These are phyloP conservation scores for Tulasnella sp. DNA, from an alignment of 768 basidiomycete genomes.

Conservation along the genomic window DNA sequence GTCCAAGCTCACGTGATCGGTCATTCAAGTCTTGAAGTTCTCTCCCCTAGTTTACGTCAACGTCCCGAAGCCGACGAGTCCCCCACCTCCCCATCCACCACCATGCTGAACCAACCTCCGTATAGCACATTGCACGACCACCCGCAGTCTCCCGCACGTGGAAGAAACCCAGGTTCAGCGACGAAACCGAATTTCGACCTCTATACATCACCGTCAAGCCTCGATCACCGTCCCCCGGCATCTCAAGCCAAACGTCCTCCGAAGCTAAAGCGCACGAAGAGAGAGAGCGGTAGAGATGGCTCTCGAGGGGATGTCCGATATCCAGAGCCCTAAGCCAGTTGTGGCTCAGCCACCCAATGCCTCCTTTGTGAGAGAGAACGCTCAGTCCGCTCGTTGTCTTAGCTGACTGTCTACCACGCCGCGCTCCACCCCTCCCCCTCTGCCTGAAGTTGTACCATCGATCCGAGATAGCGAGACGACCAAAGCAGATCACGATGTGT, in stretches of 20 bases:
- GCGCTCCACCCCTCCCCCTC: not conserved
- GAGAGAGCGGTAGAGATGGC: slow-evolving; percentile 16
- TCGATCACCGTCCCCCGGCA: not conserved
- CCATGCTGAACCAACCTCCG: not conserved
- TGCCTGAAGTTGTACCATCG: slow-evolving; percentile 1
- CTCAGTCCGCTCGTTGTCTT: not conserved
- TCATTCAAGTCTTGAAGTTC: no score
- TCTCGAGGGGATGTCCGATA: not conserved
- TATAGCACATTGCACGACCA: not conserved
- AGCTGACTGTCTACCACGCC: not conserved
- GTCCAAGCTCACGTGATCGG: not conserved
- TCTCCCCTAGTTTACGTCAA: slow-evolving; percentile 7
- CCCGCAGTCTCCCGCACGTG: slow-evolving; percentile 2
- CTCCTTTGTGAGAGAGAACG: not conserved
- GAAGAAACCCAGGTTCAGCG: slow-evolving; percentile 16
- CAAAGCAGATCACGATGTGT: not conserved
- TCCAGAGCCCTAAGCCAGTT: not conserved
- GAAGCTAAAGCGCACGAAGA: slow-evolving; percentile 15
- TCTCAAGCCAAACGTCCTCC: not conserved
- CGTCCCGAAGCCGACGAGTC: no score
- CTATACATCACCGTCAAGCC: not conserved
- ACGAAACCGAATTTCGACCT: not conserved
- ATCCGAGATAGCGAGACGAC: slow-evolving; percentile 3
- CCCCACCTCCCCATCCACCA: slow-evolving; percentile 1
- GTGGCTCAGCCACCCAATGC: not conserved